Conservation (phyloP, 2,329 filamentous ascomycete genomes). For the Hypoxylon sp. region DNA sequence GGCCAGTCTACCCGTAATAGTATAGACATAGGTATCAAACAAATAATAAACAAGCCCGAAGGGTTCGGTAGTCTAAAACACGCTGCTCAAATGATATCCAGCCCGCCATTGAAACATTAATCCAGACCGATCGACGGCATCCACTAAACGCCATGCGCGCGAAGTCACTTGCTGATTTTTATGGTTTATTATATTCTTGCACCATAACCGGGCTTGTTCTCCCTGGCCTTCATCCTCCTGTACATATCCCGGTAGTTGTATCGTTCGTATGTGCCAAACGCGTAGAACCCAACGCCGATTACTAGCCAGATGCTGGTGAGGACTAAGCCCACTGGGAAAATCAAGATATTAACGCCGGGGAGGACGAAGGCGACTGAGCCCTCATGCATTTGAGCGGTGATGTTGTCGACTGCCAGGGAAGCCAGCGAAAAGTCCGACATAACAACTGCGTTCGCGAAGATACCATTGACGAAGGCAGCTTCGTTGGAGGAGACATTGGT, state of each 20-base stretch:
- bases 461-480: constrained; percentile 78
- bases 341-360: constrained; percentile 76
- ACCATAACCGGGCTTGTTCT: constrained; percentile 52
- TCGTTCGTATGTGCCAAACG: constrained; percentile 75
- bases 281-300: constrained; percentile 70
- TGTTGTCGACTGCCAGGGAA: constrained; percentile 64
- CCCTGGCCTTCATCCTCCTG: constrained; percentile 64
- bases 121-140: constrained; percentile 53
- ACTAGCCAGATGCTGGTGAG: constrained; percentile 75
- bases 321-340: constrained; percentile 79
- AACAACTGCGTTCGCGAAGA: constrained; percentile 73
- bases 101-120: constrained; percentile 32
- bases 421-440: constrained; percentile 66
- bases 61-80: constrained; percentile 22
- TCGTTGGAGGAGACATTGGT: constrained; percentile 79
- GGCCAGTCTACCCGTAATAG: constrained; percentile 11
- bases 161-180: not conserved
- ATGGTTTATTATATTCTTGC: constrained; percentile 43
- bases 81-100: constrained; percentile 27
- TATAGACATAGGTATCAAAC: constrained; percentile 34
- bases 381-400: constrained; percentile 62
- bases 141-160: constrained; percentile 28
- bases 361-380: constrained; percentile 75
- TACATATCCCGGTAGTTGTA: constrained; percentile 77
- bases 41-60: constrained; percentile 30